phyloP scores from a whole-genome alignment of 2,329 filamentous ascomycete genomes.

The Ascosphaera apis region DNA sequence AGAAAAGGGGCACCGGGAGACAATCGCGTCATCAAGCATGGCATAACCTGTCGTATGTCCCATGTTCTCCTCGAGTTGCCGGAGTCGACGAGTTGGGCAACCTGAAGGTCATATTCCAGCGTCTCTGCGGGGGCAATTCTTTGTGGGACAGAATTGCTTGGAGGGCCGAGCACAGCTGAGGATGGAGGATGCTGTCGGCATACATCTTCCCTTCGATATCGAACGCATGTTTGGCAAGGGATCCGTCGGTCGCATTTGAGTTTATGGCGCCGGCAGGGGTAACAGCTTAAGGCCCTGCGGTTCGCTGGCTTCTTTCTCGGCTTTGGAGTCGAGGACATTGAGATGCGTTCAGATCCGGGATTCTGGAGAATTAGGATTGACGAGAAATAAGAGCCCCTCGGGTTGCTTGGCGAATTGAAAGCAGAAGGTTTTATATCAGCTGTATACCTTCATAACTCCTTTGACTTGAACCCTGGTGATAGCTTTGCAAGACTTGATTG shows the following conservation, averaged over 20 bases:
- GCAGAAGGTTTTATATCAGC: too few relatives aligned
- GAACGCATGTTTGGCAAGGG: constrained; percentile 12
- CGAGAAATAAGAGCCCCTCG: neutral
- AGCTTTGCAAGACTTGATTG: too few relatives aligned
- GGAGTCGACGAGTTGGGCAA: neutral
- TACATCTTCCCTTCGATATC: constrained; percentile 11
- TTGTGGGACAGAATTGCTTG: constrained; percentile 1
- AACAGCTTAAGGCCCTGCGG: constrained; percentile 10
- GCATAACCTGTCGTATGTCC: neutral
- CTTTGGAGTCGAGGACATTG: neutral
- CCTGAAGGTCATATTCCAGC: constrained; percentile 1
- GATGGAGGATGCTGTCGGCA: constrained; percentile 12
- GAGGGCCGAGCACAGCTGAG: constrained; percentile 5
- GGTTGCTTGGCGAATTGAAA: too few relatives aligned
- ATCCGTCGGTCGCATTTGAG: constrained; percentile 13
- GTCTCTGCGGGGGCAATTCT: neutral
- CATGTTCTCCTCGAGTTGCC: neutral
- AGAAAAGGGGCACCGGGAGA: neutral
- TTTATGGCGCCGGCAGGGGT: constrained; percentile 13
- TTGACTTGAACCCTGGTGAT: too few relatives aligned
- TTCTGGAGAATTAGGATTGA: neutral
- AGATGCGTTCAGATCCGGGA: neutral
- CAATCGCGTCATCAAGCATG: neutral
- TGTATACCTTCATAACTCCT: too few relatives aligned
- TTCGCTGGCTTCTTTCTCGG: constrained; percentile 3